Conservation (phyloP, 441 rosid species). For the Mallotus repandus region DNA sequence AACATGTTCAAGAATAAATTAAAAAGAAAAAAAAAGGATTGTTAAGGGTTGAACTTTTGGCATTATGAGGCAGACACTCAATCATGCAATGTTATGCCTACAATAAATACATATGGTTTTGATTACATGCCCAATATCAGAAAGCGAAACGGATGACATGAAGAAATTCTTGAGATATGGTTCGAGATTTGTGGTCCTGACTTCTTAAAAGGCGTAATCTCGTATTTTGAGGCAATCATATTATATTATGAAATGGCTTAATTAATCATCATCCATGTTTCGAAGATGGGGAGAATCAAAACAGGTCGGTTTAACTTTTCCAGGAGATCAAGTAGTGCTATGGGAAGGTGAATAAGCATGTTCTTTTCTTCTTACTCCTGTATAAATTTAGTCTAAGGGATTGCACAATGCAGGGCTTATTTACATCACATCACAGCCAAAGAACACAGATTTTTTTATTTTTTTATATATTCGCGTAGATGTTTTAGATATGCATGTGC, state of each 20-base stretch:
- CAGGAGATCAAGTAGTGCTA: background rate
- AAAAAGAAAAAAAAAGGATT: no score
- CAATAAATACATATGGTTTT: background rate
- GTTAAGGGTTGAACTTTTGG: no score
- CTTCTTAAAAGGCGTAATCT: background rate
- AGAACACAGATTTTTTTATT: background rate
- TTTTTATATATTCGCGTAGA: no score
- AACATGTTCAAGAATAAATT: no score
- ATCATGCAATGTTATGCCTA: background rate
- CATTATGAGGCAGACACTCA: no score
- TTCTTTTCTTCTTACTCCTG: background rate
- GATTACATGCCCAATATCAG: background rate
- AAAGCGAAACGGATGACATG: background rate
- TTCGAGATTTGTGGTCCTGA: slow-evolving; percentile 22
- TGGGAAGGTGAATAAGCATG: slow-evolving; percentile 16
- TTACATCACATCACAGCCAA: background rate
- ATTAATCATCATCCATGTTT: background rate
- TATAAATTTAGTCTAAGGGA: no score
- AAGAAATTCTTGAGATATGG: slow-evolving; percentile 24
- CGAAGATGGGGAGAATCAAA: slow-evolving; percentile 8
- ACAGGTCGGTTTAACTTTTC: slow-evolving; percentile 7
- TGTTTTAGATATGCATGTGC: background rate
- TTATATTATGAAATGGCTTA: background rate
- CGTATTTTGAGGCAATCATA: background rate
- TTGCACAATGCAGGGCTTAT: background rate